phyloP scores from a whole-genome alignment of 768 basidiomycete genomes.

The Galerina marginata region DNA sequence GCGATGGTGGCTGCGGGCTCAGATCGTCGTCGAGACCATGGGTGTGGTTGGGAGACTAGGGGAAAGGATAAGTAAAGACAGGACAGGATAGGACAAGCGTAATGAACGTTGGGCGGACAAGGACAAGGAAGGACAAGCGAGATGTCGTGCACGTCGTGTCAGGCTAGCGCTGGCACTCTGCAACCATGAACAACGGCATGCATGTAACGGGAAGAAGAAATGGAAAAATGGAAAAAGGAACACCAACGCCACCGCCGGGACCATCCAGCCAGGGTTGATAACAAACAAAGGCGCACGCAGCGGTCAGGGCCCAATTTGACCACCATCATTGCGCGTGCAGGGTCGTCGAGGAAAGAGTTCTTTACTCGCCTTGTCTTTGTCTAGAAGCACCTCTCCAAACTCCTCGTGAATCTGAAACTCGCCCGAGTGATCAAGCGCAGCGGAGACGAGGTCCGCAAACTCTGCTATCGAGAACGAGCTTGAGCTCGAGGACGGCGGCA shows the following conservation, averaged over 20 bases:
- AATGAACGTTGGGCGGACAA: not conserved
- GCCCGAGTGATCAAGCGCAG: not conserved
- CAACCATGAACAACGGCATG: not conserved
- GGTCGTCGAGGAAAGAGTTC: not conserved
- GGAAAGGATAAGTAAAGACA: too few relatives aligned
- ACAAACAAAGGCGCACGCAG: too few relatives aligned
- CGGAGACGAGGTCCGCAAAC: slow-evolving; percentile 14
- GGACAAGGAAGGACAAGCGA: not conserved
- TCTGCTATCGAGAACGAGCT: slow-evolving; percentile 12
- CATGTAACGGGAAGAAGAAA: not conserved
- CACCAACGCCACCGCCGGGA: too few relatives aligned
- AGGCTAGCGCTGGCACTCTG: not conserved
- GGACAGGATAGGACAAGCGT: not conserved
- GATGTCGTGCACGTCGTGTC: slow-evolving; percentile 4
- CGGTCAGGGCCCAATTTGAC: too few relatives aligned
- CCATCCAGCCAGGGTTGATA: too few relatives aligned
- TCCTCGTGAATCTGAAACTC: not conserved
- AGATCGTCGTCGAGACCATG: too few relatives aligned
- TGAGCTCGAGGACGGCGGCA: not conserved
- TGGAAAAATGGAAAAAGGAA: not conserved
- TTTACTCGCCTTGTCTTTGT: not conserved
- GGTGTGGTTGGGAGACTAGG: too few relatives aligned
- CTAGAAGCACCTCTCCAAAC: not conserved
- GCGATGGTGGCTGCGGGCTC: too few relatives aligned
- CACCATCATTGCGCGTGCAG: too few relatives aligned